phyloP scores from a whole-genome alignment of 2,329 filamentous ascomycete genomes.

The Pleurostoma richardsiae region DNA sequence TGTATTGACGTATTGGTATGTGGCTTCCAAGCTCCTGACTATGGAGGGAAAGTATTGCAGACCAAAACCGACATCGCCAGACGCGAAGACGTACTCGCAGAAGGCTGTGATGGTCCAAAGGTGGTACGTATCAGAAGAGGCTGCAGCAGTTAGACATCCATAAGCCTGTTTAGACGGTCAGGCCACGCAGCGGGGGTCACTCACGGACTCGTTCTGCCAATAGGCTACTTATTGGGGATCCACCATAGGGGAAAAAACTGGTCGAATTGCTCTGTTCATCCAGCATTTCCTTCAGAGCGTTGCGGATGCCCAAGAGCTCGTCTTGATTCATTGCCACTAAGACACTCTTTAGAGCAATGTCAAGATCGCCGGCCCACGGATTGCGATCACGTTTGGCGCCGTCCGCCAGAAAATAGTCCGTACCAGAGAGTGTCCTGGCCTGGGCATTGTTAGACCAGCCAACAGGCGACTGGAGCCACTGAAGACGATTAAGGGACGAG shows the following conservation, averaged over 20 bases:
- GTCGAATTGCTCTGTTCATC: neutral
- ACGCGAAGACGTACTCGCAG: neutral
- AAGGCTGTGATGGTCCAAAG: neutral
- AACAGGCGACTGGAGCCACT: conserved; percentile 5
- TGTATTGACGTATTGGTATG: neutral
- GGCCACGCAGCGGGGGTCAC: neutral
- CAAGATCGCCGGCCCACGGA: conserved; percentile 47
- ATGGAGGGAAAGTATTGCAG: neutral
- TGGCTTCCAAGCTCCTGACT: neutral
- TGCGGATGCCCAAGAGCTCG: neutral
- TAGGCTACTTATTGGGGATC: neutral
- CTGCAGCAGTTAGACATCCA: neutral
- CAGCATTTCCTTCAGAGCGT: neutral
- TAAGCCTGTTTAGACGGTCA: neutral
- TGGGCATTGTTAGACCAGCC: conserved; percentile 3
- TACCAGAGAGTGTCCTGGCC: conserved; percentile 11
- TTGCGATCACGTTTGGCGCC: conserved; percentile 43
- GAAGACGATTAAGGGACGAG: conserved; percentile 4
- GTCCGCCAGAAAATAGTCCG: conserved; percentile 20
- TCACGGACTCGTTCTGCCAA: neutral
- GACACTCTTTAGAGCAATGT: conserved; percentile 37
- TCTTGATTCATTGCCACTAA: conserved; percentile 31
- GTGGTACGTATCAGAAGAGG: neutral
- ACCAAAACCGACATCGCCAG: neutral
- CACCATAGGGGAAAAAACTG: neutral